Evolutionary conservation across 371 early-diverging fungal genomes (phyloP), one percentile per base, ranked within the genome.

Genomic region (Cokeromyces recurvatus): DNA sequence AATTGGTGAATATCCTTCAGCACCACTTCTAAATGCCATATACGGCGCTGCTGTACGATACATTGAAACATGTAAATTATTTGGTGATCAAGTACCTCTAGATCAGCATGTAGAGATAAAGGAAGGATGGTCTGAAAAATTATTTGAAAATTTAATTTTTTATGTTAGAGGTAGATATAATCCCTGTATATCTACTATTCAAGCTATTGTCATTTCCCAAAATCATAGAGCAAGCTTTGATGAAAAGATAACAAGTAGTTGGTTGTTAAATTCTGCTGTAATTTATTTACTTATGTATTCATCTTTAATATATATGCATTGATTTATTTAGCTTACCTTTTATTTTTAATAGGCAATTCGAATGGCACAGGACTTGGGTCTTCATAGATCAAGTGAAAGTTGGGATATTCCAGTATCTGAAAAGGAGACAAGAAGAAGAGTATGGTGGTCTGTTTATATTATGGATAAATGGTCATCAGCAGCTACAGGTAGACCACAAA

Each of bases 401-500:
- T 74, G 79, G 70, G 68, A 71, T 46, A 67, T 81, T 20, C 68
- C 76, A 1, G 55, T 62, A 6, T 59, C 72, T 40, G 81, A 85
- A 54, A 69, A 73, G 19, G 81, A 85, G 55, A 65, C 77, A 4
- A 59, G 84, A 19, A 72, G 69, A 37, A 68, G 86, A 19, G 67
- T 83, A 0, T 85, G 86, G 86, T 83, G 82, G 82, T 57, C 75
- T 5, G 77, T 77, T 21, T 82, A 79, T 39, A 60, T 83, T 27
- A 59, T 75, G 60, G 86, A 85, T 46, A 69, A 75, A 43, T 77
- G 78, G 74, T 60, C 67, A 12, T 38, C 74, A 8, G 74, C 76
- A n/a, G 56, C 60, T 7, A 71, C 70, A n/a, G 76, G 76, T 5
- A 59, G 73, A 29, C 78, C 78, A n/a, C 67, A 73, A 32, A 67